Conservation (phyloP, 306 rosid species). For the Inga oerstediana region DNA sequence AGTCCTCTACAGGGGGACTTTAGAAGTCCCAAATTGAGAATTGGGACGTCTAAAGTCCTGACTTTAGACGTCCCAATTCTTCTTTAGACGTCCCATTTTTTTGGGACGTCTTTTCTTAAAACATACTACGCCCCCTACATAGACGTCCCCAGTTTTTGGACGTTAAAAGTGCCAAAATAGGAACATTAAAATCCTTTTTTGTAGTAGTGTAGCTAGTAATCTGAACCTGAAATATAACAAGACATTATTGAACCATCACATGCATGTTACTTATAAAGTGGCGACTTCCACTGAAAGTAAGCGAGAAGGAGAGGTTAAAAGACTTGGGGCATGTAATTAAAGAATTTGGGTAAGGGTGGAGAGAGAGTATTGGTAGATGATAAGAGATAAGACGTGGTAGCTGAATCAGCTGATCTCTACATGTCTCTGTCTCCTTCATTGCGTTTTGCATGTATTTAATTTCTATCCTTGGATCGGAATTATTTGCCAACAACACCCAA, state of each 20-base stretch:
- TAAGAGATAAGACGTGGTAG: slow-evolving; percentile 42
- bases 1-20: too few species aligned
- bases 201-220: too few species aligned
- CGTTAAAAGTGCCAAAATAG: too few species aligned
- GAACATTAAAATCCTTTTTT: too few species aligned
- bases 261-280: not conserved
- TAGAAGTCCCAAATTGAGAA: too few species aligned
- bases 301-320: not conserved
- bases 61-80: too few species aligned
- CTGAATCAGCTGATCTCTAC: slow-evolving; percentile 5
- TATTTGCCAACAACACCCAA: not conserved
- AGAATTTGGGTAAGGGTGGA: not conserved
- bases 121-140: too few species aligned
- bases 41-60: too few species aligned
- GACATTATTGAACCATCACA: not conserved
- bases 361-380: not conserved
- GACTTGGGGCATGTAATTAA: not conserved
- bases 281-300: not conserved
- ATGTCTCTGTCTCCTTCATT: slow-evolving; percentile 28
- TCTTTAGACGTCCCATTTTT: too few species aligned
- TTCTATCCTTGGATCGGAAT: not conserved
- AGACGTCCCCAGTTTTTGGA: too few species aligned
- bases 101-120: too few species aligned
- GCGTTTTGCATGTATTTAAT: not conserved
- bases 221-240: not conserved